These are phyloP conservation scores for Schizopora paradoxa DNA, from an alignment of 1,284 basidiomycete genomes.

Conservation along the genomic window DNA sequence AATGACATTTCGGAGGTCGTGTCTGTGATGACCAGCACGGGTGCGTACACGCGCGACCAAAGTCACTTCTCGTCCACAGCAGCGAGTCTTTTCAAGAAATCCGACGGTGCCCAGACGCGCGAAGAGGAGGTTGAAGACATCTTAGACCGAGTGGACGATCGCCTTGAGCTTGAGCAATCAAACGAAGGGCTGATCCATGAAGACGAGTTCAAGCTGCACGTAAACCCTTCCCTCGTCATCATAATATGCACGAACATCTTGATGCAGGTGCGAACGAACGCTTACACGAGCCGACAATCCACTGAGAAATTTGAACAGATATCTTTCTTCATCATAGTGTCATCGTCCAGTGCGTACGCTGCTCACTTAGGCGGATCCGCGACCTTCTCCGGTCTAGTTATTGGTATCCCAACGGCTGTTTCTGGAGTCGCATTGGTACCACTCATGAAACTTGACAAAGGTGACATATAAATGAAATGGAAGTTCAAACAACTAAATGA, in stretches of 20 bases:
- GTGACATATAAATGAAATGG: conserved; percentile 28
- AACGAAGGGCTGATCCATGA: conserved; percentile 22
- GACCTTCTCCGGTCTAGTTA: conserved; percentile 65
- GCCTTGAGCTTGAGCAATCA: neutral
- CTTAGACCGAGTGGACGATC: too few relatives aligned
- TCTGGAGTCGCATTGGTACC: conserved; percentile 58
- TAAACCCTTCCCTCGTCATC: conserved; percentile 37
- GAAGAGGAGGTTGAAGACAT: too few relatives aligned
- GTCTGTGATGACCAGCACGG: too few relatives aligned
- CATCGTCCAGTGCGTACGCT: conserved; percentile 59
- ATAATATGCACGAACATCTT: conserved; percentile 40
- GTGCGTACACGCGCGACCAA: too few relatives aligned
- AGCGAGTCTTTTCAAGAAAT: too few relatives aligned
- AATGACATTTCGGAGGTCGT: too few relatives aligned
- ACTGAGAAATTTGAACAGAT: conserved; percentile 36
- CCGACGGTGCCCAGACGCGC: too few relatives aligned
- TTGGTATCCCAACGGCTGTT: conserved; percentile 60
- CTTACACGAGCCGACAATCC: too few relatives aligned
- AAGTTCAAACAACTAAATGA: neutral
- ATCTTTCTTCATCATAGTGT: conserved; percentile 64
- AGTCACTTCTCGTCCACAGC: too few relatives aligned
- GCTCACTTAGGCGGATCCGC: conserved; percentile 56
- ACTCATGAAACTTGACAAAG: conserved; percentile 49
- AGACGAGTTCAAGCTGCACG: conserved; percentile 44
- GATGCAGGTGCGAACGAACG: conserved; percentile 39